Base-by-base conservation (phyloP, 164 flowering plant species). In the Dillenia turbinata region DNA sequence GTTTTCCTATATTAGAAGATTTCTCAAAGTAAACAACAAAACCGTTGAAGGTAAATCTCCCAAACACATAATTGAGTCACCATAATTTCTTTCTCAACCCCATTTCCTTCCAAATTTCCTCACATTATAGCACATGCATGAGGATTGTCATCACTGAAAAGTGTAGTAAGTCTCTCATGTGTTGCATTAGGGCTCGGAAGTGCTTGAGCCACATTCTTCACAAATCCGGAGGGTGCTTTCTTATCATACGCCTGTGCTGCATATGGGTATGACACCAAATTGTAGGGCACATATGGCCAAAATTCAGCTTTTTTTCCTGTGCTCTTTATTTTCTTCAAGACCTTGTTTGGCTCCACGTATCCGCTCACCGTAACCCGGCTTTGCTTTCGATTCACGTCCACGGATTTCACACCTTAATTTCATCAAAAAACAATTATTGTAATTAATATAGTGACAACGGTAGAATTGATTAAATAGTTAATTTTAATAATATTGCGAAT, bases 231-330 rank as follows among this genome's bases (percentile, higher is more conserved):
- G 1, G 83, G 80, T 0, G 83, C 83, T 49, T 59, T 77, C 70
- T 77, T 77, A 61, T 79, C 83, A 47, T 79, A 79, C 7, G 83
- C 78, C 43, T 68, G 73, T 26, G 77, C 59, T 0, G 60, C 76
- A 13, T 74, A 76, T 12, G 83, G 83, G n/a, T 77, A 75, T 1
- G 75, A 60, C 49, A 80, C 83, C 48, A 75, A 56, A 44, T 77
- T 72, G 73, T 77, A 71, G 1, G 76, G 76, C 5, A 74, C 67
- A 44, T 79, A 79, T 0, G 80, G 80, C 83, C 83, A 79, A 24
- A 76, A 49, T 56, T 79, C 80, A 2, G 83, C 77, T 65, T 48
- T 74, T 64, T 79, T 79, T 24, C 83, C 83, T 5, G 80, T 77
- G 63, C 68, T 70, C 63, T 63, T 53, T 47, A 74, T 69, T 49